Evolutionary conservation across 805 yeast genomes (phyloP), one percentile per base, ranked within the genome.

Genomic region (Ogataea chonburiensis): DNA sequence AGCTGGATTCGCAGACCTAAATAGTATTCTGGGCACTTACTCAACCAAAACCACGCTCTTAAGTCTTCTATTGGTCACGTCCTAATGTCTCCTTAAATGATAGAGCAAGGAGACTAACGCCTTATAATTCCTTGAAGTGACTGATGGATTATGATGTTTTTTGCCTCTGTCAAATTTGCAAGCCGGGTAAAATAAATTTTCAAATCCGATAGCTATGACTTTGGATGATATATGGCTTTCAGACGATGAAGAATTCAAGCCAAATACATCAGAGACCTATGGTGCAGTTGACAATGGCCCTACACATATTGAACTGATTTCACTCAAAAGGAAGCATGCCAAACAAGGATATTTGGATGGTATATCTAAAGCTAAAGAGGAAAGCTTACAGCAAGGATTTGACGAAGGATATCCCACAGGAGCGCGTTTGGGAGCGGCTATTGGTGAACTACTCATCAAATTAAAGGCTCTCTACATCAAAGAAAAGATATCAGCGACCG

Each of bases 281-380:
- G 73, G 68, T 1, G 55, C 56, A 20, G 55, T 47, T 11, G 54
- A 51, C 7, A 32, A 33, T 11, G 47, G 42, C 10, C 53, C 62
- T 3, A 42, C 53, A 22, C 52, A 47, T 38, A 43, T 51, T 1
- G 56, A 58, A 5, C 37, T 52, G 10, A 31, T 64, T 6, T 71
- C 71, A 7, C 47, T 81, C 31, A 63, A 74, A 47, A 61, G 89
- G 19, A 70, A 68, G 7, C 96, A 89, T 54, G 68, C 68, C 7
- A 85, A 84, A 45, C 81, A 81, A 44, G 98, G 97, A 0, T 89
- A 86, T 48, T 60, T 86, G 4, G 95, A 83, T 42, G 98, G 97
- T 0, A 53, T 89, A 5, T 67, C 86, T 1, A 60, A 57, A 11
- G 75, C 86, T 4, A 81, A 86, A 49, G 94, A 85, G 46, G 59